Conservation (phyloP, 257 asterid genomes). For the Oldenlandia corymbosa region DNA sequence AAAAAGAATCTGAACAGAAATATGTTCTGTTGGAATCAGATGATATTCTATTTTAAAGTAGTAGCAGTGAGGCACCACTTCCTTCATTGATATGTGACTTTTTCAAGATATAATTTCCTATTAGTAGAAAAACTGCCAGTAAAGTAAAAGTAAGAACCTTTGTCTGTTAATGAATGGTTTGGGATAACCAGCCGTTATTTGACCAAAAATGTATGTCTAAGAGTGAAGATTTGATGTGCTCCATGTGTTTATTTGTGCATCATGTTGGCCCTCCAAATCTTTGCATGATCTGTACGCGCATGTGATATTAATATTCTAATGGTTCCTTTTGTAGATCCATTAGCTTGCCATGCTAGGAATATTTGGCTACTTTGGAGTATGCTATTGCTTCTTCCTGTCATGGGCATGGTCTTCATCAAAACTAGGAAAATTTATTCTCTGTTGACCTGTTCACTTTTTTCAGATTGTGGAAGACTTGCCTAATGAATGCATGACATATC, state of each 20-base stretch:
- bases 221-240: conserved; percentile 23
- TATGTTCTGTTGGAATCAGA: conserved; percentile 6
- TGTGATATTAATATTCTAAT: conserved; percentile 3
- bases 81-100: conserved; percentile 11
- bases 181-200: conserved; percentile 25
- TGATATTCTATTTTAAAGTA: conserved; percentile 12
- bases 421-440: background rate
- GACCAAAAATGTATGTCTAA: conserved; percentile 27
- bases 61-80: conserved; percentile 3
- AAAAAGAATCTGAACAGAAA: background rate
- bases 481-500: background rate
- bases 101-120: conserved; percentile 12
- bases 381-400: background rate
- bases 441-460: background rate
- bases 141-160: conserved; percentile 14
- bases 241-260: conserved; percentile 15
- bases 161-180: conserved; percentile 28
- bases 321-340: background rate
- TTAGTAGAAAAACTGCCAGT: conserved; percentile 18
- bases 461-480: background rate
- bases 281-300: background rate
- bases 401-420: background rate
- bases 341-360: conserved; percentile 7
- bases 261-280: conserved; percentile 27
- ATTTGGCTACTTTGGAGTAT: background rate